phyloP scores from a whole-genome alignment of 2,329 filamentous ascomycete species.

The Didymella pinodella region DNA sequence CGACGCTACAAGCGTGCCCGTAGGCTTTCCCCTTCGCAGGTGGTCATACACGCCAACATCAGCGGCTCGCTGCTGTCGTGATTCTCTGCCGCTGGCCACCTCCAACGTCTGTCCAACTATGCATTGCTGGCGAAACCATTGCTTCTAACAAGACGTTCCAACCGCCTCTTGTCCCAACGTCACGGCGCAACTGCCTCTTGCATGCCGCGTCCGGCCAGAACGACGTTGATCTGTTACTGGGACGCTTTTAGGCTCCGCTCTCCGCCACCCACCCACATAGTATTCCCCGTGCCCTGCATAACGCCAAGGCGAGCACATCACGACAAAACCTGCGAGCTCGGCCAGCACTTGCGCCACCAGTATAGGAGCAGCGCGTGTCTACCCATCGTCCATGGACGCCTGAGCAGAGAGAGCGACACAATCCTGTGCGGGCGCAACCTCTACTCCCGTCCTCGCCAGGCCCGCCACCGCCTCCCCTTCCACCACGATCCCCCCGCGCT shows the following conservation, averaged over 20 bases:
- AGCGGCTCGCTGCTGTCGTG: slow-evolving; percentile 11
- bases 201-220: slow-evolving; percentile 10
- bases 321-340: slow-evolving; percentile 16
- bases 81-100: slow-evolving; percentile 7
- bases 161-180: background rate
- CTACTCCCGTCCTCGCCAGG: slow-evolving; percentile 1
- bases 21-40: slow-evolving; percentile 19
- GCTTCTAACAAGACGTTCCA: slow-evolving; percentile 4
- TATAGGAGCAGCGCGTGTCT: background rate
- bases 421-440: slow-evolving; percentile 15
- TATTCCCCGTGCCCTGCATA: slow-evolving; percentile 33
- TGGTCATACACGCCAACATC: slow-evolving; percentile 17
- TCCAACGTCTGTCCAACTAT: slow-evolving; percentile 2
- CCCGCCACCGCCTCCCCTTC: slow-evolving; percentile 10
- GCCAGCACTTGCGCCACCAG: slow-evolving; percentile 7
- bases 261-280: slow-evolving; percentile 25
- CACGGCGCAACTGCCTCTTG: slow-evolving; percentile 10
- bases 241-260: slow-evolving; percentile 12
- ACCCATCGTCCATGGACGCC: slow-evolving; percentile 31
- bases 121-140: slow-evolving; percentile 1
- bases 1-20: slow-evolving; percentile 17
- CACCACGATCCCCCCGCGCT: slow-evolving; percentile 8
- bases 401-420: slow-evolving; percentile 23
- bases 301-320: slow-evolving; percentile 27
- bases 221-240: slow-evolving; percentile 5